A percentile compares a stretch with the other conserved stretches of the same genome.
phyloP scores from a whole-genome alignment of 164 flowering plant genomes.

The Macadamia integrifolia region DNA sequence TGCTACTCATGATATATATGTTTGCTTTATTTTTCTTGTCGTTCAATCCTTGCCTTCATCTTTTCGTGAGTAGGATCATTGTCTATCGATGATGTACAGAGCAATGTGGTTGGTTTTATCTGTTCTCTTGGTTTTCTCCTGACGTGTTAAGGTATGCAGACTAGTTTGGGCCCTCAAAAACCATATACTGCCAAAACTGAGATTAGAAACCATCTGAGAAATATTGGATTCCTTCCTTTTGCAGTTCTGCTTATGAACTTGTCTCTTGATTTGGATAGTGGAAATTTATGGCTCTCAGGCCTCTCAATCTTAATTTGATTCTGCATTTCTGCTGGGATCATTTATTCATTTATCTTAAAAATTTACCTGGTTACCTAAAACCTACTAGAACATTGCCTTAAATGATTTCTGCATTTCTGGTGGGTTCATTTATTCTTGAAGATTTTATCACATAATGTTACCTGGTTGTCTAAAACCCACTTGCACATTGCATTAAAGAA shows the following conservation, averaged over 20 bases:
- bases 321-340: not conserved
- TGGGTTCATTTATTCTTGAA: no score
- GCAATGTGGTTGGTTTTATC: not conserved
- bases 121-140: not conserved
- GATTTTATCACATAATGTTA: no score
- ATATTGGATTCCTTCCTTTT: not conserved
- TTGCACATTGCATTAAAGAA: no score
- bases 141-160: not conserved
- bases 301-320: not conserved
- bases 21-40: not conserved
- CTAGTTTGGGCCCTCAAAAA: not conserved
- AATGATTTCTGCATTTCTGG: no score
- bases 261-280: not conserved
- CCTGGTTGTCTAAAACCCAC: no score
- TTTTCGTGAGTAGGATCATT: constrained; percentile 1
- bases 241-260: not conserved
- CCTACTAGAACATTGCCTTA: no score
- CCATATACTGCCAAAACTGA: not conserved
- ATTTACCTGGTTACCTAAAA: no score
- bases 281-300: not conserved
- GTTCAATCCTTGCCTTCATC: constrained; percentile 1
- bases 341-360: no score
- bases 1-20: not conserved
- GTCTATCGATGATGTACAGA: not conserved
- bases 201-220: not conserved